Evolutionary conservation across 768 basidiomycete genomes (phyloP).

Genomic region (Lactarius pseudohatsudake): DNA sequence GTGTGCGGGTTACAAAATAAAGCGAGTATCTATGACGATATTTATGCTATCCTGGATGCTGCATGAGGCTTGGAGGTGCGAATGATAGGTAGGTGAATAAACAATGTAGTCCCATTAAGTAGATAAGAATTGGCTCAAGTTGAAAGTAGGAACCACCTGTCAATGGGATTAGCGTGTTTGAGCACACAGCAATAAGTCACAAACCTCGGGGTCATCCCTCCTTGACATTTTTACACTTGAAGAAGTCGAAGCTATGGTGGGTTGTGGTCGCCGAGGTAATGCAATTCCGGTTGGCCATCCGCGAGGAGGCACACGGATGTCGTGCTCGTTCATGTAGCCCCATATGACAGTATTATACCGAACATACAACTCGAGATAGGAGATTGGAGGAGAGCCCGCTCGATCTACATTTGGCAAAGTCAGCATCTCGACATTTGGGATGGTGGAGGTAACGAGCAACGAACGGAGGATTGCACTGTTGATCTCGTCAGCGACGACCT

Average conservation of each 20-base stretch:
- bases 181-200: background rate
- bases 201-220: constrained; percentile 22
- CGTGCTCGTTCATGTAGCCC: constrained; percentile 52
- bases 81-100: background rate
- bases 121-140: constrained; percentile 22
- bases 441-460: constrained; percentile 34
- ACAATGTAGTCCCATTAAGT: constrained; percentile 9
- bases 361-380: constrained; percentile 61
- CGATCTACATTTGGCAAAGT: constrained; percentile 44
- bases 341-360: constrained; percentile 66
- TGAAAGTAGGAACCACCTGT: constrained; percentile 20
- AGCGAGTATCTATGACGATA: constrained; percentile 10
- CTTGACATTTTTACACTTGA: constrained; percentile 13
- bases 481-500: constrained; percentile 84
- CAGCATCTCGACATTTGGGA: background rate
- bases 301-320: constrained; percentile 43
- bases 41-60: background rate
- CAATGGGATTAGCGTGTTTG: background rate
- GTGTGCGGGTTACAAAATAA: constrained; percentile 24
- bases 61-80: constrained; percentile 12
- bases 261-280: constrained; percentile 40
- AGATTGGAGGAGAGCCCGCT: constrained; percentile 50
- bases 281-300: constrained; percentile 45
- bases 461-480: constrained; percentile 82
- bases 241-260: background rate